Conservation (phyloP, 805 yeast species). For the Wickerhamomyces sydowiorum region DNA sequence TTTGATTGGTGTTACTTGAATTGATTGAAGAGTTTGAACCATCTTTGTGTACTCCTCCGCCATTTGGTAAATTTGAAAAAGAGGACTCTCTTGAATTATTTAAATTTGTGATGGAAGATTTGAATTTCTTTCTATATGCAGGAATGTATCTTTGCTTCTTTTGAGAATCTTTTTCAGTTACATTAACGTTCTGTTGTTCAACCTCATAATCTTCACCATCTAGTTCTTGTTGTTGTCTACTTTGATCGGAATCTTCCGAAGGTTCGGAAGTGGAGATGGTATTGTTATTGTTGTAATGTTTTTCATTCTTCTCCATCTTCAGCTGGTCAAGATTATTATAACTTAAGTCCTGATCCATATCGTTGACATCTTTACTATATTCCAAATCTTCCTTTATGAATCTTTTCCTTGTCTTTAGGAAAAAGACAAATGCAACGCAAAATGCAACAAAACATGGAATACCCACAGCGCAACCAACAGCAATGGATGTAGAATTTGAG, state of each 20-base stretch:
- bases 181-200: constrained; percentile 1
- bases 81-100: constrained; percentile 18
- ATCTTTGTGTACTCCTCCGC: constrained; percentile 12
- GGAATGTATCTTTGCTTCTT: constrained; percentile 26
- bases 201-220: constrained; percentile 5
- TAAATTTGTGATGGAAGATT: constrained; percentile 18
- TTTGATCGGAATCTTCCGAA: constrained; percentile 5
- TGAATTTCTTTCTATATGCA: constrained; percentile 31
- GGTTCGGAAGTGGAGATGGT: no score
- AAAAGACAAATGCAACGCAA: constrained; percentile 28
- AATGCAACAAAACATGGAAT: constrained; percentile 39
- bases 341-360: constrained; percentile 30
- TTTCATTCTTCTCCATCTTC: constrained; percentile 5
- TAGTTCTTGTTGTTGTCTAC: constrained; percentile 1
- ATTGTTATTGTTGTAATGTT: background rate
- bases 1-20: constrained; percentile 19
- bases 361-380: constrained; percentile 25
- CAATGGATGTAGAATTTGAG: constrained; percentile 21
- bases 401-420: constrained; percentile 32
- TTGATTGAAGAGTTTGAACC: constrained; percentile 19
- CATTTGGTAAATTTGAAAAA: constrained; percentile 13
- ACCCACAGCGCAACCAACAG: constrained; percentile 51
- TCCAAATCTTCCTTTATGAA: constrained; percentile 32
- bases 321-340: constrained; percentile 24
- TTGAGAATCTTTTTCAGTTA: background rate